Evolutionary conservation across 768 basidiomycete species (phyloP).

Genomic region (Trichaptum fuscoviolaceum): DNA sequence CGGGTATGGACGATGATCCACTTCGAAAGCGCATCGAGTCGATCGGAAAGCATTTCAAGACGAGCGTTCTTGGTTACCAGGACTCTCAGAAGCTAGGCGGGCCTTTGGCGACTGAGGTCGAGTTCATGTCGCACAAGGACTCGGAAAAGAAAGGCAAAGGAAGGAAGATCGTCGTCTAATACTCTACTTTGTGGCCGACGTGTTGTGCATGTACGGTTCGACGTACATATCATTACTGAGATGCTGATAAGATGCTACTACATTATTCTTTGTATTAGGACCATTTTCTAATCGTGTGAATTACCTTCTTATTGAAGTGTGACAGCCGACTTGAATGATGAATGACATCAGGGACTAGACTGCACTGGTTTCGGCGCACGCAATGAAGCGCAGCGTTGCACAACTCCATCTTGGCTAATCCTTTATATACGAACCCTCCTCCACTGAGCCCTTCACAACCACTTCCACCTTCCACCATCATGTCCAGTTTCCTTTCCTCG

Average conservation of each 20-base stretch:
- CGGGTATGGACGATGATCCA: constrained; percentile 41
- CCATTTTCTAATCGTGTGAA: not conserved
- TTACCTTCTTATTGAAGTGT: not conserved
- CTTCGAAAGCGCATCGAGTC: constrained; percentile 78
- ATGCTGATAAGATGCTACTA: not conserved
- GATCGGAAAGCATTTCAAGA: constrained; percentile 90
- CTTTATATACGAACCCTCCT: not conserved
- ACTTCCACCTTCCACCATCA: constrained; percentile 20
- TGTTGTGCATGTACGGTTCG: not conserved
- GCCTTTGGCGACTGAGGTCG: constrained; percentile 91
- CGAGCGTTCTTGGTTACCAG: constrained; percentile 73
- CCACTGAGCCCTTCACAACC: constrained; percentile 9
- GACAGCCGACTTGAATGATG: not conserved
- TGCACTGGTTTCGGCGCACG: not conserved
- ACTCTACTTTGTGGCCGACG: not conserved
- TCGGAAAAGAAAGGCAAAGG: constrained; percentile 90
- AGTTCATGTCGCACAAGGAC: constrained; percentile 93
- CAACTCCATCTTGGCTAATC: not conserved
- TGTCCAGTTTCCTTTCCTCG: constrained; percentile 59
- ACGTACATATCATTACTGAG: not conserved
- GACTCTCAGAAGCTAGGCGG: constrained; percentile 72
- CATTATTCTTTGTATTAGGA: not conserved
- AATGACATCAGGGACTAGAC: not conserved
- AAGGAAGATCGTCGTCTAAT: constrained; percentile 64
- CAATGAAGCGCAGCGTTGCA: not conserved